Conservation (phyloP, 2,329 filamentous ascomycete species). For the Samsoniella hepiali region DNA sequence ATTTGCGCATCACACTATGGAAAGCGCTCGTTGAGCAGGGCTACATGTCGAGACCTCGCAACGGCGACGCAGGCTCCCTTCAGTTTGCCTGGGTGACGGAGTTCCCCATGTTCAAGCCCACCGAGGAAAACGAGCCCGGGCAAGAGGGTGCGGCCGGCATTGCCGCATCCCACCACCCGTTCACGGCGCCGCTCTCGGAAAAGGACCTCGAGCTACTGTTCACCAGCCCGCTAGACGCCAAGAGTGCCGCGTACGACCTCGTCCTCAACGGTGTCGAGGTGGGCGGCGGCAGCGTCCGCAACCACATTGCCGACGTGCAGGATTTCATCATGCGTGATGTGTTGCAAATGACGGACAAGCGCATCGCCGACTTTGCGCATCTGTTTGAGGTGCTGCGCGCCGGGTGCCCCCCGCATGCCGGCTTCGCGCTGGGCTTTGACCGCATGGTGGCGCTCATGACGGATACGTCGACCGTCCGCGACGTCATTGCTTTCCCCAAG, state of each 20-base stretch:
- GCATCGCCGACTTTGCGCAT: constrained; percentile 80
- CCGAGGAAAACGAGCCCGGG: constrained; percentile 60
- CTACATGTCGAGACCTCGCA: constrained; percentile 45
- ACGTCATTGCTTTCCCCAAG: constrained; percentile 98
- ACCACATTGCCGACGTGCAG: constrained; percentile 80
- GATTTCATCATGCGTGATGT: constrained; percentile 81
- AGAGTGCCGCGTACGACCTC: constrained; percentile 90
- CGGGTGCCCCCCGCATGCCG: constrained; percentile 92
- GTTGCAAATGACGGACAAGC: constrained; percentile 68
- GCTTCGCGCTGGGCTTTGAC: constrained; percentile 90
- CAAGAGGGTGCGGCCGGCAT: constrained; percentile 81
- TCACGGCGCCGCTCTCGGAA: constrained; percentile 76
- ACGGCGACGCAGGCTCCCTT: constrained; percentile 44
- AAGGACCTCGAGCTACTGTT: constrained; percentile 72
- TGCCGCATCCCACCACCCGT: constrained; percentile 88
- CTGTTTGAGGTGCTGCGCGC: constrained; percentile 76
- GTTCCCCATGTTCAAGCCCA: constrained; percentile 88
- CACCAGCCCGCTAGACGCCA: constrained; percentile 66
- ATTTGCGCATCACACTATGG: constrained; percentile 68
- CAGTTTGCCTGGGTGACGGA: constrained; percentile 81
- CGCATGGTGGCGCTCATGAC: constrained; percentile 77
- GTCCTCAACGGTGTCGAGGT: constrained; percentile 94
- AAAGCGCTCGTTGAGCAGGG: constrained; percentile 62
- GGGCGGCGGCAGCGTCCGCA: constrained; percentile 88
- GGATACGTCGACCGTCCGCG: constrained; percentile 72